Evolutionary conservation across 192 early-diverging fungal genomes (phyloP).

Genomic region (Coemansia sp.): DNA sequence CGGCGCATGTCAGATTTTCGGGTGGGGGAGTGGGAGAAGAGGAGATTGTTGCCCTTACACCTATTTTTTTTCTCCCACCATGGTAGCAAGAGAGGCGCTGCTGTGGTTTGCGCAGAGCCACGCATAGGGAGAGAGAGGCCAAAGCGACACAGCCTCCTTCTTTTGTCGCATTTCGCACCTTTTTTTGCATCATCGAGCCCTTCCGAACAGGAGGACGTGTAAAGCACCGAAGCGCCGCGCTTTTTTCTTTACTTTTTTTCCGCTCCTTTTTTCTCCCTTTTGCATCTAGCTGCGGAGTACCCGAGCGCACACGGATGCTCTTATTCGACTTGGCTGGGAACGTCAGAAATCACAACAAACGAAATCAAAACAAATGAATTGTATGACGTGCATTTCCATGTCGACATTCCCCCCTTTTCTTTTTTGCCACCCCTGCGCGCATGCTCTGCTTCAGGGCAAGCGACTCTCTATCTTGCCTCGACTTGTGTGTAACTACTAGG

Average conservation of each 20-base stretch:
- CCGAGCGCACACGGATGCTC: neutral
- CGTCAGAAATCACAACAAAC: neutral
- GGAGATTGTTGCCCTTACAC: neutral
- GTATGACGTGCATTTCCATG: conserved; percentile 1
- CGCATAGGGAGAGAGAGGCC: neutral
- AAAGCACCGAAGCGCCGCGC: conserved; percentile 1
- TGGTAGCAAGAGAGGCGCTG: neutral
- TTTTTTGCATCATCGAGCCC: conserved; percentile 1
- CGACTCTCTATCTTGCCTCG: neutral
- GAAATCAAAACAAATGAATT: conserved; percentile 5
- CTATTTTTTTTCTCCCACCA: neutral
- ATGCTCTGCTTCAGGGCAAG: conserved; percentile 1
- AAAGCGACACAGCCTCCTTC: neutral
- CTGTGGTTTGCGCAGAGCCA: neutral
- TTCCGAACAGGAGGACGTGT: neutral
- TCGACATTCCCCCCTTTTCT: neutral
- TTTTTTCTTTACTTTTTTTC: neutral
- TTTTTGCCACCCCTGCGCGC: neutral
- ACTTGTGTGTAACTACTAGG: neutral
- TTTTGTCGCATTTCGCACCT: neutral
- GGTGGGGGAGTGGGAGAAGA: neutral
- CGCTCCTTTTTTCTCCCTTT: neutral
- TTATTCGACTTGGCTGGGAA: neutral
- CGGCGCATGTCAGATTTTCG: conserved; percentile 1
- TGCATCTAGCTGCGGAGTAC: neutral